Base-by-base conservation (phyloP, 768 basidiomycete genomes). In the Psilocybe subaeruginosa region DNA sequence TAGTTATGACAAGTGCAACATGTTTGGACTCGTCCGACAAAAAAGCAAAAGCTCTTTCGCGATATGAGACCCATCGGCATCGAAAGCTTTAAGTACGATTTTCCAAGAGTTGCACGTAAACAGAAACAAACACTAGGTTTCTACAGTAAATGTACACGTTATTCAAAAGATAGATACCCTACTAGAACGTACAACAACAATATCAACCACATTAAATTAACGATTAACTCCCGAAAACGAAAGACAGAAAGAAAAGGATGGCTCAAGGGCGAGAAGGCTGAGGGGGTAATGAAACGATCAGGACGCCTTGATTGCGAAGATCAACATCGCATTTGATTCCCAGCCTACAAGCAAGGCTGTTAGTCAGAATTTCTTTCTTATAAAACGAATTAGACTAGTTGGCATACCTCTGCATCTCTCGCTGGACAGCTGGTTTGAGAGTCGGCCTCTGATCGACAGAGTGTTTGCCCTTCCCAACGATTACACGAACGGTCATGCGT, bases 391-490 rank as follows among this genome's bases (percentile, higher is more conserved):
- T n/a, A 11, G 52, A 29, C 11, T 30, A 58, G 57, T 47, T 45
- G n/a, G 65, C 71, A 27, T 41, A 90, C 91, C 85, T 88, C 52
- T 80, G 71, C 87, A 96, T 89, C 56, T 91, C 81, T 51, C 85
- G 83, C 65, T 88, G 85, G 41, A 98, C 86, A 1, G 90, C 90
- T 11, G 90, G 89, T 69, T 92, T 95, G 68, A 99, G 77, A 70
- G 92, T 92, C 1, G 93, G 88, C 8, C 84, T 78, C 51, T 87
- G 84, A 4, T 82, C 77, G 4, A 80, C 73, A 2, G 92, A 94
- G 74, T 98, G 96, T 35, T 90, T 72, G 2, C 96, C 96, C 71
- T 93, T 95, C 17, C 92, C 92, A 1, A 82, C 81, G 63, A 85
- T 83, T 3, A 85, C 78, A 8, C 70, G 71, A 37, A 85, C 67